Evolutionary conservation across 2,329 filamentous ascomycete genomes (phyloP), one percentile per base, ranked within the genome.

Genomic region (Zalaria obscura): DNA sequence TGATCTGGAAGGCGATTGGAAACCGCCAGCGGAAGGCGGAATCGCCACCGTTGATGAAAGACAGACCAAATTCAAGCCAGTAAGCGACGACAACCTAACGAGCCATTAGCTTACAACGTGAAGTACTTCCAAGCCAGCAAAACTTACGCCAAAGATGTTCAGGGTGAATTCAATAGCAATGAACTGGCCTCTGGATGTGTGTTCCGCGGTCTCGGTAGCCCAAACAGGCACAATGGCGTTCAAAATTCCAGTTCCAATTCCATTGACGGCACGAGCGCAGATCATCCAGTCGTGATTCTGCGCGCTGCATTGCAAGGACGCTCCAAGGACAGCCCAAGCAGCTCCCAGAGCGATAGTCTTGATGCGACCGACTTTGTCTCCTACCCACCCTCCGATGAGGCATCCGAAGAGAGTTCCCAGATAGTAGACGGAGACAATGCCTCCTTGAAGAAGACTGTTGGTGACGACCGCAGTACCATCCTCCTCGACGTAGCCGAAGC

Each of bases 81-180:
- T 59, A 58, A 4, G 56, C 56, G 4, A 57, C 55, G 78, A 65
- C 18, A 78, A 73, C 18, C 18, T 18, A 18, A 18, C 18, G 2
- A 18, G 18, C 18, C 18, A 2, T 18, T 18, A 18, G 18, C 18
- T 18, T 18, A 18, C 18, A 18, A 18, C 18, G 18, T 18, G 18
- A 18, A 18, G 18, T 18, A 18, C 18, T 18, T 18, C 18, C 18
- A 18, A 18, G 18, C 18, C 18, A 18, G 18, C 18, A 18, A 18
- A 18, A 18, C 0, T 83, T 18, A 18, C 76, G 51, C 79, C 79
- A 38, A 82, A 76, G 45, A 83, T 83, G 52, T 84, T 85, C 5
- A 83, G 58, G 0, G 78, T 83, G 47, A 85, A 84, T 51, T 84
- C 80, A 41, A 82, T 76, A 6, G 78, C 76, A 43, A 84, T 75